Conservation (phyloP, 176 grass and related monocot genomes). For the Aegilops umbellulata region DNA sequence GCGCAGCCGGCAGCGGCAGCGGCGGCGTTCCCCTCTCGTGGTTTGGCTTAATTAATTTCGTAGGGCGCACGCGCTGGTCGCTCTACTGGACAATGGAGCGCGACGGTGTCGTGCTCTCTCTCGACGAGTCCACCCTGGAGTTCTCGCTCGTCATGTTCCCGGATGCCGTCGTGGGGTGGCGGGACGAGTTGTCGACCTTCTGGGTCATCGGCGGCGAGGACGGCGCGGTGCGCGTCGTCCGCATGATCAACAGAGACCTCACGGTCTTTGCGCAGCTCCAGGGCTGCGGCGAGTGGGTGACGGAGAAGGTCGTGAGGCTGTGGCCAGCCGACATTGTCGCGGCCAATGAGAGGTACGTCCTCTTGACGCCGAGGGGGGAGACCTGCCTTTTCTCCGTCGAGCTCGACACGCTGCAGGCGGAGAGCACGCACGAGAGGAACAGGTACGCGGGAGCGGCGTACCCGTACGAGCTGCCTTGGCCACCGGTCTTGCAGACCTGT, state of each 20-base stretch:
- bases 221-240: background rate
- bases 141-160: constrained; percentile 25
- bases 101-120: constrained; percentile 5
- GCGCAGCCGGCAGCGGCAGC: too few species aligned
- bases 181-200: background rate
- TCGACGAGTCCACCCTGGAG: constrained; percentile 1
- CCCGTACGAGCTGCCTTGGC: constrained; percentile 12
- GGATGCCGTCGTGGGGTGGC: background rate
- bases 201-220: background rate
- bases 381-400: constrained; percentile 31
- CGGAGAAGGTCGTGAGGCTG: constrained; percentile 6
- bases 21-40: background rate
- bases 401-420: background rate
- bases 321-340: background rate
- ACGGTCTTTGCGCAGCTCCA: background rate
- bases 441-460: background rate
- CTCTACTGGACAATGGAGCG: constrained; percentile 4
- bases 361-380: constrained; percentile 13
- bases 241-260: background rate
- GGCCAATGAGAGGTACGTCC: background rate
- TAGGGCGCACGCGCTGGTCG: background rate
- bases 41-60: background rate
- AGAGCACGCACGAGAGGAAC: background rate
- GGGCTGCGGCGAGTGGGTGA: background rate
- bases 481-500: background rate